These are phyloP conservation scores for Deakozyma indianensis DNA, from an alignment of 805 yeast species.

Conservation along the genomic window DNA sequence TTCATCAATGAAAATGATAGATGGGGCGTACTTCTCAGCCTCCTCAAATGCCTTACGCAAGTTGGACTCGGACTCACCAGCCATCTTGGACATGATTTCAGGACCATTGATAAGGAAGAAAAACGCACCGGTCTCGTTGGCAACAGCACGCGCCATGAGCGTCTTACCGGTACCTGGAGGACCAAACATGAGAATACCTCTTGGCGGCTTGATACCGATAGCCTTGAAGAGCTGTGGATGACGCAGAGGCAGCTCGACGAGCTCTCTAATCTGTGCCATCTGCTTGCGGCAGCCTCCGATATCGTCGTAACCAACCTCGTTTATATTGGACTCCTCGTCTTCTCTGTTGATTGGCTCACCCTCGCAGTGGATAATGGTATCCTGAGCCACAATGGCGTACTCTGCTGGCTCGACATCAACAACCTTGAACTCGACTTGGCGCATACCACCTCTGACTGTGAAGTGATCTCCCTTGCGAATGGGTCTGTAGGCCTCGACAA, in stretches of 20 bases:
- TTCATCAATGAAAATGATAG: conserved; percentile 96
- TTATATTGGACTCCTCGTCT: conserved; percentile 92
- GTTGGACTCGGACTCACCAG: conserved; percentile 97
- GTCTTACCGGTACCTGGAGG: conserved; percentile 99
- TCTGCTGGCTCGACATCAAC: conserved; percentile 98
- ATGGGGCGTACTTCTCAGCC: conserved; percentile 97
- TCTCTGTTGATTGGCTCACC: conserved; percentile 98
- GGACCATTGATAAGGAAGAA: conserved; percentile 98
- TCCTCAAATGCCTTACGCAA: conserved; percentile 97
- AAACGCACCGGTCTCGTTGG: conserved; percentile 98
- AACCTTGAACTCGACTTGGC: conserved; percentile 97
- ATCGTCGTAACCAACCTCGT: conserved; percentile 97
- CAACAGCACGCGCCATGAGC: conserved; percentile 98
- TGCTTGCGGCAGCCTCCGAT: conserved; percentile 99
- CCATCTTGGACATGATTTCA: conserved; percentile 99
- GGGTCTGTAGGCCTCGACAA: conserved; percentile 97
- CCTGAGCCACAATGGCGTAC: conserved; percentile 95
- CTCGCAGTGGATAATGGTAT: conserved; percentile 94
- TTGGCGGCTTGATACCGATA: conserved; percentile 96
- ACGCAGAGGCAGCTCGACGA: conserved; percentile 94
- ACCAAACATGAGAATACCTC: conserved; percentile 97
- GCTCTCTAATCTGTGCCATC: conserved; percentile 98
- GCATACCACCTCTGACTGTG: conserved; percentile 96
- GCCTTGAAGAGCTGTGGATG: conserved; percentile 97
- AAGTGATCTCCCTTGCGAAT: conserved; percentile 95